Percentiles rank a stretch among this genome's conserved stretches.
These are phyloP conservation scores for Trichosporon sp. DNA, from an alignment of 1,284 basidiomycete genomes.

Conservation along the genomic window DNA sequence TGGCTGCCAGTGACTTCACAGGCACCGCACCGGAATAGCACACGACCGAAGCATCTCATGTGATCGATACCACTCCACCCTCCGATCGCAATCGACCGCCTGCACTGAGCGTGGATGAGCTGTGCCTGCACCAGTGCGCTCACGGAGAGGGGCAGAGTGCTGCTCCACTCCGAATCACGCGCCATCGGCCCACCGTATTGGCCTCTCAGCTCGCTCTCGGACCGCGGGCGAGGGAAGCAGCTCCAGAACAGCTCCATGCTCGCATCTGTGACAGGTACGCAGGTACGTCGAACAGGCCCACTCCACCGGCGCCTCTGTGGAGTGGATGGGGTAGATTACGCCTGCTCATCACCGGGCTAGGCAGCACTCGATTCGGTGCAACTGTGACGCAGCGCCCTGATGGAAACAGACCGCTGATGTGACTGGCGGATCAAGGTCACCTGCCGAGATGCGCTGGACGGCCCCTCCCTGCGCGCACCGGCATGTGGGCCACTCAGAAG, in stretches of 20 bases:
- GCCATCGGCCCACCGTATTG: not conserved
- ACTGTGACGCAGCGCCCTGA: not conserved
- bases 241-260: not conserved
- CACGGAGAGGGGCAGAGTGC: too few relatives aligned
- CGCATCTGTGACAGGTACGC: not conserved
- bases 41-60: too few relatives aligned
- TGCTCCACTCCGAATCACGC: too few relatives aligned
- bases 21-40: too few relatives aligned
- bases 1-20: too few relatives aligned
- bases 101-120: too few relatives aligned
- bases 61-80: too few relatives aligned
- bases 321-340: too few relatives aligned
- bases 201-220: not conserved
- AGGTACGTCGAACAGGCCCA: not conserved
- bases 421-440: not conserved
- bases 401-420: not conserved
- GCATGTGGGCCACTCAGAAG: not conserved
- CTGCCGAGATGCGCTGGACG: not conserved
- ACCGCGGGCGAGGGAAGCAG: too few relatives aligned
- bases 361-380: not conserved
- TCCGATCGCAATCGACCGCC: too few relatives aligned
- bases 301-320: not conserved
- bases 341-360: not conserved
- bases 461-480: too few relatives aligned
- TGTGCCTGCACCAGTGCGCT: too few relatives aligned